Conservation (phyloP, 179 eudicot genomes). For the Corrigiola litoralis region DNA sequence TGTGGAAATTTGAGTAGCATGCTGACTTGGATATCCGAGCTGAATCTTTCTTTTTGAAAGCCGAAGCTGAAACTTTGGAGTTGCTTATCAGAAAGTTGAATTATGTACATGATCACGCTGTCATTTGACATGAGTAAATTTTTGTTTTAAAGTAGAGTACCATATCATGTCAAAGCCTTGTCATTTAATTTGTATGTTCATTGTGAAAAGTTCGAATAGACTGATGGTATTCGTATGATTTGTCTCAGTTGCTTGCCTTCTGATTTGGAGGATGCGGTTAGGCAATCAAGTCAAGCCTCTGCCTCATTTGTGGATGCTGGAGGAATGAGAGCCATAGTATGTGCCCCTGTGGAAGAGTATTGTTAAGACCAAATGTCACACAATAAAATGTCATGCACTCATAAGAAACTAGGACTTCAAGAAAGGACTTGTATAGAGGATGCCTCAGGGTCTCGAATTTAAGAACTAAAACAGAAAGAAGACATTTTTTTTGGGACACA, state of each 20-base stretch:
- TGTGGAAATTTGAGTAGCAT: too few relatives aligned
- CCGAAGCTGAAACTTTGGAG: neutral
- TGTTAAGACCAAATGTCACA: too few relatives aligned
- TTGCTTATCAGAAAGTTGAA: neutral
- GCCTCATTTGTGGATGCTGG: conserved; percentile 81
- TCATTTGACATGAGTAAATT: neutral
- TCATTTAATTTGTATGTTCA: neutral
- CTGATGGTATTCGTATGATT: conserved; percentile 14
- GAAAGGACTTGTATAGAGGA: too few relatives aligned
- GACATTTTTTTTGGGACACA: too few relatives aligned
- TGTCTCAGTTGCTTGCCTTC: conserved; percentile 86
- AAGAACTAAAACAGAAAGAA: too few relatives aligned
- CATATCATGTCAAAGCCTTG: neutral
- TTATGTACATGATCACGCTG: neutral
- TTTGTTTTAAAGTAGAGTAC: neutral
- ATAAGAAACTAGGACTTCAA: neutral
- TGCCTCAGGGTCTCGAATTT: too few relatives aligned
- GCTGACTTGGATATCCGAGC: neutral
- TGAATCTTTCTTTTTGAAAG: neutral
- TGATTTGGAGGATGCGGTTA: conserved; percentile 94
- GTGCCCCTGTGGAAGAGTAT: conserved; percentile 21
- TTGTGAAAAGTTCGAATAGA: neutral
- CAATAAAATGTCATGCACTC: neutral
- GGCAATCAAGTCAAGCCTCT: conserved; percentile 79
- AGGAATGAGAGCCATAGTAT: conserved; percentile 95